These are phyloP conservation scores for Cadophora malorum DNA, from an alignment of 2,329 filamentous ascomycete species.

Conservation along the genomic window DNA sequence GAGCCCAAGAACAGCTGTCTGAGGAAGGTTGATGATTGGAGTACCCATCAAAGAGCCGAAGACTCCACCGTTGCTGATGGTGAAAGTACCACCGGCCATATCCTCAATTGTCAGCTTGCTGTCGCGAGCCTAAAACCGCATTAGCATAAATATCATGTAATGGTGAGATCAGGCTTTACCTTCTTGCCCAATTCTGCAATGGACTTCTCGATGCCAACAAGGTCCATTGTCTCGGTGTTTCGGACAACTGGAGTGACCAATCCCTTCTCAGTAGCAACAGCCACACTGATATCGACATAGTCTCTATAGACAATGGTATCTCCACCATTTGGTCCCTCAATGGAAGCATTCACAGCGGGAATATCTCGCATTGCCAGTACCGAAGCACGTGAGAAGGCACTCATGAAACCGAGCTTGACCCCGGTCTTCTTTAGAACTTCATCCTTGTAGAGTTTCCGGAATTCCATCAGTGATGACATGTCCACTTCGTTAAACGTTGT, in stretches of 20 bases:
- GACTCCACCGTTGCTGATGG: conserved; percentile 95
- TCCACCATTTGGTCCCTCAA: conserved; percentile 91
- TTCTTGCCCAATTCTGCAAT: conserved; percentile 97
- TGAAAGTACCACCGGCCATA: conserved; percentile 98
- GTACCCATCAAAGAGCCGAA: conserved; percentile 98
- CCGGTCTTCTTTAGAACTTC: conserved; percentile 94
- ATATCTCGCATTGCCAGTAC: conserved; percentile 93
- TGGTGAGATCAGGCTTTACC: conserved; percentile 54
- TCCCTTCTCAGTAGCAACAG: conserved; percentile 96
- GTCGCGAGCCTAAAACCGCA: conserved; percentile 74
- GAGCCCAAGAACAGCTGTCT: conserved; percentile 88
- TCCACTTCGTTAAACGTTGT: conserved; percentile 99
- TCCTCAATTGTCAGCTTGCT: conserved; percentile 98
- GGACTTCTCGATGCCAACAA: conserved; percentile 86
- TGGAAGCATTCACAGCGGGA: conserved; percentile 94
- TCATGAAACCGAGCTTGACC: conserved; percentile 99
- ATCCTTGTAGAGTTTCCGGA: conserved; percentile 97
- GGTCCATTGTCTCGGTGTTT: conserved; percentile 87
- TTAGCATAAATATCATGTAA: conserved; percentile 11
- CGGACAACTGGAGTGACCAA: conserved; percentile 96
- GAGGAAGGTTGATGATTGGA: conserved; percentile 96
- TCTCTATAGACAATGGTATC: conserved; percentile 98
- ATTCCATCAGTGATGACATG: conserved; percentile 97
- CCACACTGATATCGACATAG: conserved; percentile 97
- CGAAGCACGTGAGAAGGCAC: conserved; percentile 89